Conservation (phyloP, 805 yeast genomes). For the Hanseniaspora lindneri region DNA sequence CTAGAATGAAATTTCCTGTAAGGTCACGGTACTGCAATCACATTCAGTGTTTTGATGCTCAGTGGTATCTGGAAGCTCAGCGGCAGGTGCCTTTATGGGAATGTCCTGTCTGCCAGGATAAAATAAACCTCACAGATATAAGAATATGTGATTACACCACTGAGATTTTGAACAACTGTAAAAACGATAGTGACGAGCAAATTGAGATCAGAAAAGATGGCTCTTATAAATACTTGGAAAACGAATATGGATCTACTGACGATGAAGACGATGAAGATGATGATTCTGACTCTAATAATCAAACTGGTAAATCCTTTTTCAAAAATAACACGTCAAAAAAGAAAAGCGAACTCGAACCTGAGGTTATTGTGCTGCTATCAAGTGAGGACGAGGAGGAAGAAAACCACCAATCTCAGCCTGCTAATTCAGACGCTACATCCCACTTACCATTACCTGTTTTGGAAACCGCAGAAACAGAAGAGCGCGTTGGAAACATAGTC, state of each 20-base stretch:
- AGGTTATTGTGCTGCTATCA: constrained; percentile 41
- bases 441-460: not conserved
- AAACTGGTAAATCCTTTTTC: too few relatives aligned
- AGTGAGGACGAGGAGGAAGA: constrained; percentile 35
- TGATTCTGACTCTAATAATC: constrained; percentile 13
- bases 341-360: constrained; percentile 26
- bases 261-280: constrained; percentile 4
- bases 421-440: not conserved
- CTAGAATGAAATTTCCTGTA: constrained; percentile 59
- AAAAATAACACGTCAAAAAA: constrained; percentile 14
- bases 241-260: constrained; percentile 18
- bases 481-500: constrained; percentile 6
- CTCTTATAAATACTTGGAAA: constrained; percentile 42
- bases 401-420: constrained; percentile 2
- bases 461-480: constrained; percentile 11
- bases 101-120: constrained; percentile 68
- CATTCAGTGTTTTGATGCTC: constrained; percentile 78
- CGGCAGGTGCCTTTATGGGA: constrained; percentile 72
- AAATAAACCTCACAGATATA: constrained; percentile 43
- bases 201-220: constrained; percentile 66
- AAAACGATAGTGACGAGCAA: constrained; percentile 44
- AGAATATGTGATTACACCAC: constrained; percentile 63
- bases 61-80: constrained; percentile 62
- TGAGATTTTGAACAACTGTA: constrained; percentile 46
- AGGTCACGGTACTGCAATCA: constrained; percentile 65